phyloP scores from a whole-genome alignment of 805 yeast species.

The Kazachstania psychrophila region DNA sequence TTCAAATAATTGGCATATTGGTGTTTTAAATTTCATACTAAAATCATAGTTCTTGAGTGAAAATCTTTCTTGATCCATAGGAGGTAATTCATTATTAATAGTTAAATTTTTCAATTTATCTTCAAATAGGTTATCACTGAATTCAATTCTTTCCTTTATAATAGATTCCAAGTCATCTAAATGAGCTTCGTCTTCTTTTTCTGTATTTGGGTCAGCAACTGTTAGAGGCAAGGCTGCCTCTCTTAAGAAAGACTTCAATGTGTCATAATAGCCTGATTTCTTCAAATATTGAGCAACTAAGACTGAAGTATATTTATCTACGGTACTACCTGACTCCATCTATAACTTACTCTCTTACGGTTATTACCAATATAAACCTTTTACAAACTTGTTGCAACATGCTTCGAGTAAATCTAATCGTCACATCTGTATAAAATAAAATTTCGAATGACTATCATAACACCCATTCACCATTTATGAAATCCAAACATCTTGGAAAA shows the following conservation, averaged over 20 bases:
- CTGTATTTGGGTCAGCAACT: constrained; percentile 3
- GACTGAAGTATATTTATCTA: constrained; percentile 20
- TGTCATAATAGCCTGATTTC: constrained; percentile 37
- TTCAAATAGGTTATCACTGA: constrained; percentile 12
- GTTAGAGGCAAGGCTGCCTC: constrained; percentile 16
- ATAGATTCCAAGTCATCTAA: constrained; percentile 17
- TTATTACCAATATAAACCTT: background rate
- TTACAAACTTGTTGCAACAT: background rate
- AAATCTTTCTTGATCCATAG: constrained; percentile 7
- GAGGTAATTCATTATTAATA: constrained; percentile 6
- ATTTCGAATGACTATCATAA: too few species aligned
- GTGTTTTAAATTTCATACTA: constrained; percentile 4
- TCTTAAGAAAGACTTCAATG: constrained; percentile 40
- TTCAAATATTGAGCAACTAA: constrained; percentile 54
- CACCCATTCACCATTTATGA: too few species aligned
- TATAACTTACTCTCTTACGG: background rate
- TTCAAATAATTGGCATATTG: background rate
- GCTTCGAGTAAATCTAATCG: too few species aligned
- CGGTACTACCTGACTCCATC: background rate
- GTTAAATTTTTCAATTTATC: constrained; percentile 9
- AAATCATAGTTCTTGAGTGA: constrained; percentile 17
- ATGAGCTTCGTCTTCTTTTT: constrained; percentile 1
- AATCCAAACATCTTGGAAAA: too few species aligned
- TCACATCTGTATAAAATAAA: too few species aligned
- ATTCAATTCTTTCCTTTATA: constrained; percentile 22